phyloP scores from a whole-genome alignment of 2,329 filamentous ascomycete genomes.

The Colletotrichum tanaceti region DNA sequence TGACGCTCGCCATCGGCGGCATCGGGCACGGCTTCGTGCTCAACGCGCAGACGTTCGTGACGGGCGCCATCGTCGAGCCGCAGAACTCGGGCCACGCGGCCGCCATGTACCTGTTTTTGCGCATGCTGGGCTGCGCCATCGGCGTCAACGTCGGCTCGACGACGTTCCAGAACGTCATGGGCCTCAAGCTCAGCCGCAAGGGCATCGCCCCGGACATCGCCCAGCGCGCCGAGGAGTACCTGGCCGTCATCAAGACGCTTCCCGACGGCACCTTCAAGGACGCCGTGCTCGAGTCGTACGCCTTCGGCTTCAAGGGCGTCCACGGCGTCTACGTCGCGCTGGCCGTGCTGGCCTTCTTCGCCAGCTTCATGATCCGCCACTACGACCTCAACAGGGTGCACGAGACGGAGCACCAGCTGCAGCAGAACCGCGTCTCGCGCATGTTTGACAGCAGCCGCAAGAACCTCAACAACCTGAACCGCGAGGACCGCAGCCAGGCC shows the following conservation, averaged over 20 bases:
- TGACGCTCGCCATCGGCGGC: conserved; percentile 40
- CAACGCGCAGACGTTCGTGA: conserved; percentile 44
- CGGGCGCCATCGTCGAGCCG: conserved; percentile 40
- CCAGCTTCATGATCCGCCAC: conserved; percentile 37
- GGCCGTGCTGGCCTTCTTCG: conserved; percentile 33
- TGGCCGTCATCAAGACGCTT: conserved; percentile 33
- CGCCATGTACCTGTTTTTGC: conserved; percentile 42
- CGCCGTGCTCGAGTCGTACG: conserved; percentile 32
- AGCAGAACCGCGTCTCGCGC: conserved; percentile 31
- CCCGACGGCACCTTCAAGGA: conserved; percentile 39
- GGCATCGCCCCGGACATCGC: conserved; percentile 38
- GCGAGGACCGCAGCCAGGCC: conserved; percentile 3
- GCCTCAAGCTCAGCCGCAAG: conserved; percentile 36
- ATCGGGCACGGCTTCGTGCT: conserved; percentile 43
- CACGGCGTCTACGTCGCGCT: conserved; percentile 37
- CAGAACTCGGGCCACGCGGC: conserved; percentile 41
- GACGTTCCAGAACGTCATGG: conserved; percentile 43
- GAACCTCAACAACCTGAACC: background rate
- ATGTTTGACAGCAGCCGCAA: conserved; percentile 20
- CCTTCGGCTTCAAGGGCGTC: conserved; percentile 38
- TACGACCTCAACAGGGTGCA: conserved; percentile 38
- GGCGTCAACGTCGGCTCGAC: conserved; percentile 42
- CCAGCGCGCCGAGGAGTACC: conserved; percentile 34
- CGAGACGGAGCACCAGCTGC: conserved; percentile 35
- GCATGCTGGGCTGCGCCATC: conserved; percentile 41